phyloP scores from a whole-genome alignment of 2,329 filamentous ascomycete genomes.

The Aureobasidium sp. region DNA sequence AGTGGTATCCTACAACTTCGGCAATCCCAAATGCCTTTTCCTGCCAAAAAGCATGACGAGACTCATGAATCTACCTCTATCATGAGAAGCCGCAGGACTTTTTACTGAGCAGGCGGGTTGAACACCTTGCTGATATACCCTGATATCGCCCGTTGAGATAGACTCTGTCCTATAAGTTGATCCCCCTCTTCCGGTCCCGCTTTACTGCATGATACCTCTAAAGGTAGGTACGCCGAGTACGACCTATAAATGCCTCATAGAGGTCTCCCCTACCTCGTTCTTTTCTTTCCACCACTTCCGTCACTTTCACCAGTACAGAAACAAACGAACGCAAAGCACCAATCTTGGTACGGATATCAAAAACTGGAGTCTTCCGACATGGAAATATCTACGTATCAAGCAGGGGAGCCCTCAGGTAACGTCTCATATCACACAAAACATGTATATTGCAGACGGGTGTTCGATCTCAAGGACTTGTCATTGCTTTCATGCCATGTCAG shows the following conservation, averaged over 20 bases:
- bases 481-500: neutral
- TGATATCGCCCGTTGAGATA: neutral
- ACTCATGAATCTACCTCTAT: neutral
- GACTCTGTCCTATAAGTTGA: neutral
- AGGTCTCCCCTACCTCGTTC: neutral
- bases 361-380: neutral
- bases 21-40: neutral
- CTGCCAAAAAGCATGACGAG: neutral
- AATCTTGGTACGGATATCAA: neutral
- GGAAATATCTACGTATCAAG: slow-evolving; percentile 9
- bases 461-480: neutral
- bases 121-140: neutral
- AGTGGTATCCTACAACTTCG: neutral
- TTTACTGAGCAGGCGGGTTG: neutral
- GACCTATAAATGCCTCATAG: neutral
- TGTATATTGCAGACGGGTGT: slow-evolving; percentile 16
- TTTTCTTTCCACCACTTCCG: neutral
- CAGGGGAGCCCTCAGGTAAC: slow-evolving; percentile 13
- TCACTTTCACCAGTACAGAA: neutral
- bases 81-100: neutral
- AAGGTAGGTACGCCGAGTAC: slow-evolving; percentile 11
- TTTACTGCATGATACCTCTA: slow-evolving; percentile 5
- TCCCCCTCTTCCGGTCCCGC: slow-evolving; percentile 4
- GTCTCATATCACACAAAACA: slow-evolving; percentile 12
- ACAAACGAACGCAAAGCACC: neutral